Conservation (phyloP, 345 rosid genomes). For the Kernera saxatilis region DNA sequence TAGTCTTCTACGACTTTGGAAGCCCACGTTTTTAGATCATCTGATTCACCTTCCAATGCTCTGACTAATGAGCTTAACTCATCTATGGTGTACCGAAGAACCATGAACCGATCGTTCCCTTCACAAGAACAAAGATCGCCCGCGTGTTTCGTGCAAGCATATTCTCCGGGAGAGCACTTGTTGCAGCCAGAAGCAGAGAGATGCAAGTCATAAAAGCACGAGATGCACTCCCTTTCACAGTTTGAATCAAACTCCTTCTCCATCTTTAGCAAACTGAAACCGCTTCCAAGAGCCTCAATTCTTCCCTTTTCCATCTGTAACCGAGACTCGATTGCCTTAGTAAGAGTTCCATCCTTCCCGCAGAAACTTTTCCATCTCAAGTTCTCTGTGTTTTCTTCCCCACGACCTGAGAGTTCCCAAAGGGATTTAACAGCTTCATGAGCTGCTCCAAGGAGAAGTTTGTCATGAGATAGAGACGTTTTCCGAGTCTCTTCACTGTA, state of each 20-base stretch:
- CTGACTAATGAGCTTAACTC: constrained; percentile 51
- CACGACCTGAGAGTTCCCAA: constrained; percentile 35
- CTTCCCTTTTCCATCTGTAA: constrained; percentile 55
- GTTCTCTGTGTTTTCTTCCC: constrained; percentile 34
- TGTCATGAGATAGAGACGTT: constrained; percentile 91
- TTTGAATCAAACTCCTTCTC: constrained; percentile 44
- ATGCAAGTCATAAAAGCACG: constrained; percentile 71
- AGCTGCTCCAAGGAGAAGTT: constrained; percentile 65
- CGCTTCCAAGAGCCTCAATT: constrained; percentile 38
- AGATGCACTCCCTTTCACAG: constrained; percentile 62
- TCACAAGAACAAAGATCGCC: constrained; percentile 52
- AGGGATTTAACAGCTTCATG: constrained; percentile 51
- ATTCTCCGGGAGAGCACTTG: constrained; percentile 54
- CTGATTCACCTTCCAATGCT: constrained; percentile 60
- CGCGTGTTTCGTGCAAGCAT: constrained; percentile 64
- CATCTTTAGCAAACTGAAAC: constrained; percentile 41
- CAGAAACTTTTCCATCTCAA: constrained; percentile 59
- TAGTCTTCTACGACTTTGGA: constrained; percentile 8
- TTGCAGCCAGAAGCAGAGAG: constrained; percentile 68
- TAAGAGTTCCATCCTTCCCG: constrained; percentile 65
- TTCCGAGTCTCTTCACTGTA: constrained; percentile 62
- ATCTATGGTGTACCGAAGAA: constrained; percentile 48
- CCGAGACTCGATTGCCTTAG: constrained; percentile 65
- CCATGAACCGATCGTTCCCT: constrained; percentile 35
- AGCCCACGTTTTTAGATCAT: constrained; percentile 45